Evolutionary conservation across 352 stramenopile genomes (phyloP).

Genomic region (Phytophthora sp.): DNA sequence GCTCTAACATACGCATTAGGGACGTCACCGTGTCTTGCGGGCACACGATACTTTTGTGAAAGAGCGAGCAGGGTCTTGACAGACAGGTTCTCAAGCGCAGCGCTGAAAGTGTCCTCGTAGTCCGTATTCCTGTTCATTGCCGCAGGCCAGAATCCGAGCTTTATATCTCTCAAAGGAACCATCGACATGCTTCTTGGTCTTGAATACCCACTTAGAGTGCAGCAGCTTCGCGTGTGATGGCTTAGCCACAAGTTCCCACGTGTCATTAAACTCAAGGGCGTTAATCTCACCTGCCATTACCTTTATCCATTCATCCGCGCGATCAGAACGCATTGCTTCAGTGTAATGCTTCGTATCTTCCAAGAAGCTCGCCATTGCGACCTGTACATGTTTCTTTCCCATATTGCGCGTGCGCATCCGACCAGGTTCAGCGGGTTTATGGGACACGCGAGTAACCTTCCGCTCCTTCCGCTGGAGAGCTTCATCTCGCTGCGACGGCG

Average conservation of each 20-base stretch:
- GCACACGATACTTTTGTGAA: neutral
- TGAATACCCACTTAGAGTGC: neutral
- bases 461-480: neutral
- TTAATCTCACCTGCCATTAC: neutral
- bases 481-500: neutral
- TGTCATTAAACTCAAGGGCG: neutral
- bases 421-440: too few species aligned
- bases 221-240: neutral
- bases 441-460: neutral
- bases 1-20: slow-evolving; percentile 6
- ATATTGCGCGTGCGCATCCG: neutral
- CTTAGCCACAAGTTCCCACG: neutral
- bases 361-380: neutral
- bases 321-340: neutral
- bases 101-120: neutral
- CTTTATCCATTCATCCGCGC: neutral
- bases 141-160: neutral
- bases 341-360: neutral
- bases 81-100: neutral
- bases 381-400: neutral
- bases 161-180: neutral
- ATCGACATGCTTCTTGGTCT: neutral
- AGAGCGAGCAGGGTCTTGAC: neutral
- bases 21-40: neutral
- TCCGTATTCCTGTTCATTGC: neutral